Conservation (phyloP, 306 rosid genomes). For the Glycine soja region DNA sequence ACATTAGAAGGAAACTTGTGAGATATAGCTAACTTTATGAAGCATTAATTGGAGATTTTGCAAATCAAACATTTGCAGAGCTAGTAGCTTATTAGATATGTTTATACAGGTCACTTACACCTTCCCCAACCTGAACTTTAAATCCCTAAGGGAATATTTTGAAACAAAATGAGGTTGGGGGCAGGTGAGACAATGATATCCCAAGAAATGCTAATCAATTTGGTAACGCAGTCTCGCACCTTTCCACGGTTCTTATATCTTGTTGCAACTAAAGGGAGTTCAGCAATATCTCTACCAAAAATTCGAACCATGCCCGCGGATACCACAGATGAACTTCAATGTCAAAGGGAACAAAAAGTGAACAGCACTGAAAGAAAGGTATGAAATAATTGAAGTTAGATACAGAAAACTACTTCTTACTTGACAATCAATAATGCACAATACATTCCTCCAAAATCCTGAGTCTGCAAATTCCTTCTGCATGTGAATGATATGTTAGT, state of each 20-base stretch:
- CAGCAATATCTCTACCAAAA: conserved; percentile 88
- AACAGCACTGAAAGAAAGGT: conserved; percentile 27
- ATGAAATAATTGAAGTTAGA: conserved; percentile 23
- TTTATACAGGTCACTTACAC: background rate
- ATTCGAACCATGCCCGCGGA: conserved; percentile 89
- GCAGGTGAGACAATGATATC: conserved; percentile 4
- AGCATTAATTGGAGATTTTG: conserved; percentile 17
- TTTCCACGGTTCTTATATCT: conserved; percentile 84
- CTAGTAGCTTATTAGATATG: conserved; percentile 8
- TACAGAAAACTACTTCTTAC: conserved; percentile 59
- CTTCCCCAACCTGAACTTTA: conserved; percentile 28
- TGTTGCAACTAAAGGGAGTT: conserved; percentile 93
- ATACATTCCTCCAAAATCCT: conserved; percentile 92
- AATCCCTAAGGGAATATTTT: conserved; percentile 3
- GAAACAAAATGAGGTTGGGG: background rate
- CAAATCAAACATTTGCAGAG: conserved; percentile 24
- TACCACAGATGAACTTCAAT: conserved; percentile 89
- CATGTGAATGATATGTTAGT: conserved; percentile 41
- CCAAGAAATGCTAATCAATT: conserved; percentile 36
- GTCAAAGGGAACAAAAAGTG: conserved; percentile 45
- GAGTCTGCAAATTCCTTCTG: conserved; percentile 87
- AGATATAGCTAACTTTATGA: conserved; percentile 24
- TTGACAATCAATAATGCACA: conserved; percentile 90
- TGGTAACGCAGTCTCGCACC: conserved; percentile 57
- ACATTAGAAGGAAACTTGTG: conserved; percentile 1